Percentiles rank a stretch among this genome's conserved stretches.
Conservation (phyloP, 345 rosid genomes). For the Dipteronia sinensis region DNA sequence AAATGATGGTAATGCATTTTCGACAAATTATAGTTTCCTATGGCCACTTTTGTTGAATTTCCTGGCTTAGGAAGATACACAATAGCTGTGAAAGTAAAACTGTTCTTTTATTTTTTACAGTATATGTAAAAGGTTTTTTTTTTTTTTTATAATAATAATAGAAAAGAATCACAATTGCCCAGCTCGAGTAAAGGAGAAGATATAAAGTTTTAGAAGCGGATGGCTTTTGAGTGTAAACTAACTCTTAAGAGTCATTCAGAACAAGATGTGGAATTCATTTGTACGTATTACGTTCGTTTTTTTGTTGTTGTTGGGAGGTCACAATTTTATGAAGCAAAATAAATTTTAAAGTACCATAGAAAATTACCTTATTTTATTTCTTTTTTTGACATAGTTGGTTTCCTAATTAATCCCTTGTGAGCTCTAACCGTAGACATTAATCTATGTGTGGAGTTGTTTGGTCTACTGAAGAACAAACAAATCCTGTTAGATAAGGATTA, state of each 20-base stretch:
- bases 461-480: no score
- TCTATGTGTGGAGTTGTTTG: background rate
- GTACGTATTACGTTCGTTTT: background rate
- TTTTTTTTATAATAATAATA: no score
- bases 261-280: background rate
- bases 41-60: background rate
- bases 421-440: no score
- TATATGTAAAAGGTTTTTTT: background rate
- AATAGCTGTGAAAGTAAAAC: background rate
- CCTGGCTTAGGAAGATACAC: slow-evolving; percentile 8
- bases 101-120: background rate
- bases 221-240: background rate
- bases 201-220: background rate
- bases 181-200: background rate
- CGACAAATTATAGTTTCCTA: background rate
- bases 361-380: background rate
- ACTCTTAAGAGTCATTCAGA: background rate
- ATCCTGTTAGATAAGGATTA: no score
- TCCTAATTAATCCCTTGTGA: background rate
- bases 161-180: background rate
- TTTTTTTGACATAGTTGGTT: background rate
- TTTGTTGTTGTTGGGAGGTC: background rate
- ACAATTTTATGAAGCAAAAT: background rate
- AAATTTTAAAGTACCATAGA: background rate
- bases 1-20: background rate